Base-by-base conservation (phyloP, 192 early-diverging fungal species). In the Radiomyces spectabilis region DNA sequence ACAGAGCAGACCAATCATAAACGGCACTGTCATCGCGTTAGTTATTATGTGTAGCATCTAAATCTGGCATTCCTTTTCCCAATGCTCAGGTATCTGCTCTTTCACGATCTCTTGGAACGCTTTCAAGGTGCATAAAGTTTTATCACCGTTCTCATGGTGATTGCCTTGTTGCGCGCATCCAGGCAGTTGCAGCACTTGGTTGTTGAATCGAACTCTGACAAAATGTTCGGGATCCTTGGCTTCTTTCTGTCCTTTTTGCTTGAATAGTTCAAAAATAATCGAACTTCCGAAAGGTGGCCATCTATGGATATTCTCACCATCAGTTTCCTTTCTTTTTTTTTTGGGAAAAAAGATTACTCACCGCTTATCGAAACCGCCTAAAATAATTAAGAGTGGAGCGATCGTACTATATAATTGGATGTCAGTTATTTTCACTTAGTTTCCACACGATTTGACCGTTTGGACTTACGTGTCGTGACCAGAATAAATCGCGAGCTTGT, bases 281-380 rank as follows among this genome's bases (percentile, higher is more conserved):
- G 56, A 40, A 33, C 66, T 64, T 16, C 61, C 62, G 35, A 72
- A 72, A 13, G 66, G 66, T 10, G 71, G 71, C 71, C 71, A 72
- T 56, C 68, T 70, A 41, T 26, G 27, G 1, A 41, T 31, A 13
- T 33, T 15, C 19, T n/a, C 19, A 37, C 22, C 35, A 25, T 31
- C 42, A 22, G 19, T 57, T 16, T 33, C 15, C 22, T 26, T 26
- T 5, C 26, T 30, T 37, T 30, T 46, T 26, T 27, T n/a, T n/a
- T 31, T 9, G n/a, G n/a, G n/a, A n/a, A n/a, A n/a, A n/a, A n/a
- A n/a, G n/a, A n/a, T 21, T n/a, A 2, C 25, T 37, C 63, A 63
- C 66, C 56, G 61, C 19, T 63, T 42, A 41, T 72, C 61, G 52
- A 53, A 72, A 5, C 19, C 55, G 24, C 42, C 51, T 32, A 72